These are phyloP conservation scores for Pythium volutum DNA, from an alignment of 352 stramenopile species.

Conservation along the genomic window DNA sequence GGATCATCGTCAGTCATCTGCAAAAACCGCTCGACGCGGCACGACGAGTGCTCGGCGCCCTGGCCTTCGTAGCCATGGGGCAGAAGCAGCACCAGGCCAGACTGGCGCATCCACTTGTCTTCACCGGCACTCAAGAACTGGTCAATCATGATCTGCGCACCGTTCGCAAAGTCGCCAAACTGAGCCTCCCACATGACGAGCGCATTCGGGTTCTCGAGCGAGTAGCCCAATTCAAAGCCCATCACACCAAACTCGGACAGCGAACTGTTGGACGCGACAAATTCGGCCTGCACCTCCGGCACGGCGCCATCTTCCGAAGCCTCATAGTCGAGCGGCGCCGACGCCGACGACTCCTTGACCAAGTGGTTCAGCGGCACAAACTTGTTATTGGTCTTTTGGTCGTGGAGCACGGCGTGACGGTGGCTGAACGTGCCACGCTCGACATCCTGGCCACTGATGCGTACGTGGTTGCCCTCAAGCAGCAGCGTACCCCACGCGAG, in stretches of 20 bases:
- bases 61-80: conserved; percentile 87
- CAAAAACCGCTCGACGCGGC: conserved; percentile 83
- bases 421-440: conserved; percentile 90
- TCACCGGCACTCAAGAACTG: conserved; percentile 83
- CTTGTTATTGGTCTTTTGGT: conserved; percentile 93
- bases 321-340: conserved; percentile 87
- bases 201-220: conserved; percentile 64
- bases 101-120: conserved; percentile 91
- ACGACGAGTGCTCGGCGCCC: conserved; percentile 80
- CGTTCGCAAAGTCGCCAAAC: conserved; percentile 88
- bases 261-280: conserved; percentile 61
- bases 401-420: conserved; percentile 85
- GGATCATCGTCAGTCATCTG: conserved; percentile 77
- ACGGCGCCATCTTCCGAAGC: conserved; percentile 43
- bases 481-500: conserved; percentile 83
- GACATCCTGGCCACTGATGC: conserved; percentile 86
- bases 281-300: conserved; percentile 41
- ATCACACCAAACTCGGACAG: conserved; percentile 83
- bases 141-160: conserved; percentile 87
- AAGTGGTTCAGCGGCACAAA: conserved; percentile 81
- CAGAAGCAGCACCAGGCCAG: conserved; percentile 69
- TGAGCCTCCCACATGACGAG: conserved; percentile 92
- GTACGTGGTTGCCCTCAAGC: conserved; percentile 79
- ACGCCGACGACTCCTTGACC: conserved; percentile 88
- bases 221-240: conserved; percentile 87